Conservation (phyloP, 1,284 basidiomycete genomes). For the Cutaneotrichosporon dermatis region DNA sequence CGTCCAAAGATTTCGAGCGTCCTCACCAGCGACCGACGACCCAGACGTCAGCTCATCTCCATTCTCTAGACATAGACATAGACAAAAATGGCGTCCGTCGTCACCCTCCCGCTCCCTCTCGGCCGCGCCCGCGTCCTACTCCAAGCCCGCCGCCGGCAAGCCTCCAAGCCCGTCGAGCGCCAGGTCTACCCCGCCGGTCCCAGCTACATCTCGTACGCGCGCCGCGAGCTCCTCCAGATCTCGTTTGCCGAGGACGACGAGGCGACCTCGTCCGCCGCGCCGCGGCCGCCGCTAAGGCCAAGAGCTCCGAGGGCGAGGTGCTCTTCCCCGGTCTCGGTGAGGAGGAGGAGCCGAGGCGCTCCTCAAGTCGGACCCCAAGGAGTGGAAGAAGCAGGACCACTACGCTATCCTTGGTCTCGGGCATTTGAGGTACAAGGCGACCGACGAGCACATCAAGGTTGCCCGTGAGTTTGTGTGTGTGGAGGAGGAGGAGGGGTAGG, state of each 20-base stretch:
- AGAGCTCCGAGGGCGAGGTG: constrained; percentile 57
- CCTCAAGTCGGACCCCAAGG: constrained; percentile 81
- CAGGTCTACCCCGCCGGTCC: constrained; percentile 73
- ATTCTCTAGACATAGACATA: not conserved
- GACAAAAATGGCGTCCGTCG: constrained; percentile 42
- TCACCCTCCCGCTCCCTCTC: constrained; percentile 46
- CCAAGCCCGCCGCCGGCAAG: constrained; percentile 42
- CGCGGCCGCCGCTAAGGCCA: constrained; percentile 57
- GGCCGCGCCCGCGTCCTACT: constrained; percentile 44
- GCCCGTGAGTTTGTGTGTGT: constrained; percentile 66
- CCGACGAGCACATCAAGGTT: constrained; percentile 88
- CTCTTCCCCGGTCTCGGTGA: constrained; percentile 90
- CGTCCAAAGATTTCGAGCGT: constrained; percentile 5
- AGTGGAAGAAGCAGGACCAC: constrained; percentile 99
- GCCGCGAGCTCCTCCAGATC: constrained; percentile 66
- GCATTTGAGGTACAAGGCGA: constrained; percentile 81
- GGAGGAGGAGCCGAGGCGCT: constrained; percentile 76
- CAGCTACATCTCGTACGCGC: constrained; percentile 75
- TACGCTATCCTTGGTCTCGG: constrained; percentile 94
- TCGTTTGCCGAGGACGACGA: constrained; percentile 75
- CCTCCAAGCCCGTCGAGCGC: constrained; percentile 47
- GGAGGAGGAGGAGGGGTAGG: not conserved
- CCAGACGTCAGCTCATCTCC: not conserved
- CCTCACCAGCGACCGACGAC: no score
- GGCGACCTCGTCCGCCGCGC: constrained; percentile 43